Evolutionary conservation across 2,329 filamentous ascomycete species (phyloP), one percentile per base, ranked within the genome.

Genomic region (Triangularia verruculosa): DNA sequence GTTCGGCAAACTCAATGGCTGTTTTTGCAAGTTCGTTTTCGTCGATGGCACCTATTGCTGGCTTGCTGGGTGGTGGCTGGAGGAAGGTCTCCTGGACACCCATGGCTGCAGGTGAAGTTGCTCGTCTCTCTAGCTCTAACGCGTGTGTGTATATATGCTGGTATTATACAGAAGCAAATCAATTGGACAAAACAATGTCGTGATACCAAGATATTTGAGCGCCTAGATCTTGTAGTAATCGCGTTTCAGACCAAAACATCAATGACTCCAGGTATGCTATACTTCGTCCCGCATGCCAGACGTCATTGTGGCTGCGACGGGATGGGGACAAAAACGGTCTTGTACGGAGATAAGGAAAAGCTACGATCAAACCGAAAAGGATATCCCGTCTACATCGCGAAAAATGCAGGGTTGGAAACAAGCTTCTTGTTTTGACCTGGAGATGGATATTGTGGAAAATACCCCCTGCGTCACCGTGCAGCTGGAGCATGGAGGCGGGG

Each of bases 1-100:
- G 89, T 6, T 83, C 79, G 1, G 83, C 78, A 69, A 87, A 91
- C 52, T 86, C 80, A 58, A 83, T 77, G 24, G 83, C 85, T 20
- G 78, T 71, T 17, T 75, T 76, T 34, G 74, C 74, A 25, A 77
- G 61, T n/a, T 47, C 39, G 11, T 47, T 47, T 20, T 47, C 17
- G 9, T 69, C 64, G 61, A 71, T 64, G 11, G 72, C 66, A 7
- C 70, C 66, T 27, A 51, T 65, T 53, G 30, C 30, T 32, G 30
- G 30, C 30, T 32, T 32, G 30, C 30, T 32, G 30, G 59, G 17
- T 53, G 66, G n/a, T n/a, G 59, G 24, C 30, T 59, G 17, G 3
- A 59, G 11, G 12, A 58, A 17, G 12, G 56, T 54, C 15, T 62
- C 59, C 22, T 56, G 65, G 9, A 60, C 12, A 27, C 39, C 56